Evolutionary conservation across 2,329 filamentous ascomycete genomes (phyloP).

Genomic region (Aspergillus cejpii): DNA sequence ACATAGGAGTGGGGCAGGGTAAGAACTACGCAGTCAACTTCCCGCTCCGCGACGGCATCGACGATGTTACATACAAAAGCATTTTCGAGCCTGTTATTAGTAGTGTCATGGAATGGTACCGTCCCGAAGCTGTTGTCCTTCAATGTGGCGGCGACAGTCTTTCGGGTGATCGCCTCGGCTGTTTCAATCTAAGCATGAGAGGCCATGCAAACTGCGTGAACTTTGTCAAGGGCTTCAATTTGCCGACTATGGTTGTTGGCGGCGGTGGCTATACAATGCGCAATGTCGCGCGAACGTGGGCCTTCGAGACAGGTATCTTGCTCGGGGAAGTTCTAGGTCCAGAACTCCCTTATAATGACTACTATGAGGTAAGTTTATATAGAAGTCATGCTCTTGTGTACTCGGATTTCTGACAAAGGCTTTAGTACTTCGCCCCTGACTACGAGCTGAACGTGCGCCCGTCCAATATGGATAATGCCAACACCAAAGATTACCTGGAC

Average conservation of each 20-base stretch:
- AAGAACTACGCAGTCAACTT: conserved; percentile 66
- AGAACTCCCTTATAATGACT: conserved; percentile 91
- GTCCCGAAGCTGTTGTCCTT: conserved; percentile 60
- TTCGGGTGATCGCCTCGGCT: conserved; percentile 60
- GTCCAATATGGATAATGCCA: conserved; percentile 67
- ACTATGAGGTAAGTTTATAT: conserved; percentile 59
- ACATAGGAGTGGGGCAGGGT: conserved; percentile 60
- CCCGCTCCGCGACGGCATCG: conserved; percentile 62
- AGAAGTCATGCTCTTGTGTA: background rate
- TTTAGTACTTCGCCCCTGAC: conserved; percentile 60
- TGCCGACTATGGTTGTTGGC: conserved; percentile 59
- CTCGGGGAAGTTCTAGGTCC: conserved; percentile 75
- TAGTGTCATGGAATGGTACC: conserved; percentile 63
- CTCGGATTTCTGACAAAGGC: conserved; percentile 2
- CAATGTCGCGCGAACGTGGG: conserved; percentile 57
- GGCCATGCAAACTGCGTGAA: conserved; percentile 65
- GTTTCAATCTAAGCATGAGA: conserved; percentile 64
- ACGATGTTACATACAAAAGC: conserved; percentile 60
- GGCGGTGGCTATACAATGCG: conserved; percentile 66
- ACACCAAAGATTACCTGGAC: conserved; percentile 61
- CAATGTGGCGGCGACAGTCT: conserved; percentile 64
- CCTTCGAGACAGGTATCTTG: conserved; percentile 67
- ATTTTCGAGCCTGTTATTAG: conserved; percentile 63
- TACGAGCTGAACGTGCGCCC: conserved; percentile 63
- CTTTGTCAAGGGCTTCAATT: conserved; percentile 61